Evolutionary conservation across 768 basidiomycete species (phyloP), one percentile per base, ranked within the genome.

Genomic region (Pholiota microspora): DNA sequence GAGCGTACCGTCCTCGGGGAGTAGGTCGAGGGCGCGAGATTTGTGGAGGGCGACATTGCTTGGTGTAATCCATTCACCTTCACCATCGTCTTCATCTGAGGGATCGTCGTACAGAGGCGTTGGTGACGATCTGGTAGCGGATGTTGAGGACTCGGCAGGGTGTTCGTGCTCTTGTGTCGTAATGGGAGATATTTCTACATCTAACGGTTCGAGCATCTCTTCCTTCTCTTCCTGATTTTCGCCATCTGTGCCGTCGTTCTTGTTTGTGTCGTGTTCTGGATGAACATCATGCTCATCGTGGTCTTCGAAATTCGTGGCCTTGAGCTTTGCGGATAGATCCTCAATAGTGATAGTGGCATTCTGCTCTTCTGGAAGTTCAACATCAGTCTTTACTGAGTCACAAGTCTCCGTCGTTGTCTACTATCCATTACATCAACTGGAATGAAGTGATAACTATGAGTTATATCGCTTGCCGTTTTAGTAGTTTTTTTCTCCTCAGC

Each of bases 11-110:
- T 71, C 70, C 18, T 80, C 75, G 3, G 94, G 89, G 27, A 96
- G 78, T 32, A 97, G 78, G 21, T 94, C 83, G 34, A 96, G 80
- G 25, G 91, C 92, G 12, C 84, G 83, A 8, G 94, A 93, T 71
- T 96, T 94, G 75, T 98, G 89, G 25, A 88, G 64, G 7, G 75
- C 81, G 56, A 94, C 86, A 65, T 97, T 99, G 49, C 80, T 74
- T 0, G 92, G 94, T 12, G 94, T 99, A 68, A 99, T 97, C 97
- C 97, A 99, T 66, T 95, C 94, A 7, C 93, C 94, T 67, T 89
- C 89, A 12, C 86, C 89, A 58, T 92, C 91, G 56, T 92, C 91
- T 16, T 81, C 78, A 56, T 86, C 85, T 0, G 84, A 86, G 1
- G 88, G 88, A 67, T 92, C 89, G 18, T 89, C 89, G 60, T 82